Percentiles rank a stretch among this genome's conserved stretches.
Evolutionary conservation across 2,329 filamentous ascomycete species (phyloP).

Genomic region (Colletotrichum ledebouriae): DNA sequence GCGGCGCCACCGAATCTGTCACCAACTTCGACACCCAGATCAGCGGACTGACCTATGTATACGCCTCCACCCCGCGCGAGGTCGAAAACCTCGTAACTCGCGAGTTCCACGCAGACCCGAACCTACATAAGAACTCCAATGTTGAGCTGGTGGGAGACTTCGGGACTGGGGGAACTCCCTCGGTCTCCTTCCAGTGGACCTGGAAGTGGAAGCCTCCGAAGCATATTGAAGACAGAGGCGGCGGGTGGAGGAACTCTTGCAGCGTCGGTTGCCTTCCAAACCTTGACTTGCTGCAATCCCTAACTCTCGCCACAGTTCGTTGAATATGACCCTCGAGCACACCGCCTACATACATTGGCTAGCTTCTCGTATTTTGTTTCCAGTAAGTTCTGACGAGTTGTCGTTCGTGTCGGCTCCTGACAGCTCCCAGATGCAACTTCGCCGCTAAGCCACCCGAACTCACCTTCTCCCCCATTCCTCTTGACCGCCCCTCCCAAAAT

Average conservation of each 20-base stretch:
- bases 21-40: conserved; percentile 78
- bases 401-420: not conserved
- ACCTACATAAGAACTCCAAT: conserved; percentile 96
- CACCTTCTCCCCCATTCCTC: conserved; percentile 80
- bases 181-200: conserved; percentile 91
- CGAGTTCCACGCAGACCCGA: conserved; percentile 97
- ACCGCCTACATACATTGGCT: conserved; percentile 87
- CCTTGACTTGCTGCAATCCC: conserved; percentile 32
- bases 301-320: conserved; percentile 75
- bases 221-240: conserved; percentile 81
- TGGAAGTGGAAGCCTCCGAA: conserved; percentile 98
- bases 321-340: conserved; percentile 94
- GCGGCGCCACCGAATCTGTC: conserved; percentile 55
- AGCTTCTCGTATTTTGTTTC: conserved; percentile 97
- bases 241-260: conserved; percentile 96
- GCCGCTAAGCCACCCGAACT: conserved; percentile 69
- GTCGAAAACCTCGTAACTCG: conserved; percentile 94
- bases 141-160: conserved; percentile 96
- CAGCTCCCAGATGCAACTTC: conserved; percentile 57
- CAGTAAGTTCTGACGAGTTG: conserved; percentile 64
- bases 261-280: conserved; percentile 71
- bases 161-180: conserved; percentile 83
- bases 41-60: conserved; percentile 91
- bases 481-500: conserved; percentile 80
- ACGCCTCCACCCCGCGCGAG: conserved; percentile 86